Conservation (phyloP, 2,329 filamentous ascomycete genomes). For the Cadophora sp. region DNA sequence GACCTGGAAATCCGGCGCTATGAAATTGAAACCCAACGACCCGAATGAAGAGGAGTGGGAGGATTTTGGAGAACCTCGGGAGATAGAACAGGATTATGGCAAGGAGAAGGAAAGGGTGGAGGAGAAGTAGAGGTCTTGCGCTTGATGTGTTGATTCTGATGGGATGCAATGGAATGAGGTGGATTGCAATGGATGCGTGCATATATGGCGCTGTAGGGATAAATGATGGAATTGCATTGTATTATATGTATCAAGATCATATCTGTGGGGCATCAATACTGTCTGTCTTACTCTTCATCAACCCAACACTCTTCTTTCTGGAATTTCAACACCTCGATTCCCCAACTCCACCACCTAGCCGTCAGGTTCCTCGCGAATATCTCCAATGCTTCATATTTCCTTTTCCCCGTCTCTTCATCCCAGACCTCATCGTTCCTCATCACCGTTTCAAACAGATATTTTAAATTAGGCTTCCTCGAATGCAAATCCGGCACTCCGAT, state of each 20-base stretch:
- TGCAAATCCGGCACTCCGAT: slow-evolving; percentile 77
- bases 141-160: neutral
- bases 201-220: slow-evolving; percentile 8
- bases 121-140: slow-evolving; percentile 32
- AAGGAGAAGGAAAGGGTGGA: slow-evolving; percentile 25
- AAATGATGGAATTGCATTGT: slow-evolving; percentile 23
- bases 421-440: slow-evolving; percentile 43
- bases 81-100: slow-evolving; percentile 43
- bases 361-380: slow-evolving; percentile 79
- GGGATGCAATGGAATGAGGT: neutral
- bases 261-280: slow-evolving; percentile 25
- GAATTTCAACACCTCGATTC: slow-evolving; percentile 74
- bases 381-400: slow-evolving; percentile 67
- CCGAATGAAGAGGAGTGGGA: slow-evolving; percentile 48
- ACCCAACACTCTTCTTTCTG: slow-evolving; percentile 61
- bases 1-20: slow-evolving; percentile 56
- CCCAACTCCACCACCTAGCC: slow-evolving; percentile 80
- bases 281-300: slow-evolving; percentile 1
- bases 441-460: slow-evolving; percentile 62
- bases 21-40: slow-evolving; percentile 36
- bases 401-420: slow-evolving; percentile 31
- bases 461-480: slow-evolving; percentile 78
- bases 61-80: slow-evolving; percentile 43
- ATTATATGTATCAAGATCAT: slow-evolving; percentile 37
- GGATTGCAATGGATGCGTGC: neutral